A percentile compares a stretch with the other conserved stretches of the same genome.
These are phyloP conservation scores for Exophiala spinifera DNA, from an alignment of 2,329 filamentous ascomycete species.

Conservation along the genomic window DNA sequence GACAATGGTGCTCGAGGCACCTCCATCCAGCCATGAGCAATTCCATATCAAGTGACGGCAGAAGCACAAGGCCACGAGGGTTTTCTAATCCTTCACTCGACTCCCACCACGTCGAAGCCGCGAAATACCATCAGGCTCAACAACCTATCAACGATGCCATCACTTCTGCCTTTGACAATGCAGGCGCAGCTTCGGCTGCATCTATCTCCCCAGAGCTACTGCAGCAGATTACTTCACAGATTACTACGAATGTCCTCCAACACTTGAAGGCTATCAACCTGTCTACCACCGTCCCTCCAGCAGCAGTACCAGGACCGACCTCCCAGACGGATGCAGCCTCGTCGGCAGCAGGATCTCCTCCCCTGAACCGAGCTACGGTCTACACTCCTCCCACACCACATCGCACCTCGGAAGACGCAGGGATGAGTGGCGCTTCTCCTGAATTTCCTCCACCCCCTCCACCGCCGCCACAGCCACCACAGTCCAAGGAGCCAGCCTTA, in stretches of 20 bases:
- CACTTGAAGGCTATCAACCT: slow-evolving; percentile 52
- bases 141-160: slow-evolving; percentile 57
- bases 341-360: slow-evolving; percentile 42
- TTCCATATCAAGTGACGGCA: slow-evolving; percentile 7
- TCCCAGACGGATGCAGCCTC: slow-evolving; percentile 32
- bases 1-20: slow-evolving; percentile 14
- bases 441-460: slow-evolving; percentile 8
- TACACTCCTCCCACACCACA: slow-evolving; percentile 57
- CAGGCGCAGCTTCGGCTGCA: slow-evolving; percentile 41
- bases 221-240: slow-evolving; percentile 54
- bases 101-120: slow-evolving; percentile 9
- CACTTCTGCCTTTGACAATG: slow-evolving; percentile 53
- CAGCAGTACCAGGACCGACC: slow-evolving; percentile 32
- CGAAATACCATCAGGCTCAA: slow-evolving; percentile 30
- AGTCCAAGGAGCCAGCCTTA: slow-evolving; percentile 25
- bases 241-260: slow-evolving; percentile 58
- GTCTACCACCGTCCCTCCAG: slow-evolving; percentile 32
- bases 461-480: no score
- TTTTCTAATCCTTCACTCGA: slow-evolving; percentile 11
- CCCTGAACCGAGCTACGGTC: slow-evolving; percentile 40
- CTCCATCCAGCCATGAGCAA: slow-evolving; percentile 15
- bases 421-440: slow-evolving; percentile 14
- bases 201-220: slow-evolving; percentile 60
- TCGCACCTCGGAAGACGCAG: slow-evolving; percentile 28
- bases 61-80: slow-evolving; percentile 6